Base-by-base conservation (phyloP, 768 basidiomycete genomes). In the Macrolepiota fuliginosa region DNA sequence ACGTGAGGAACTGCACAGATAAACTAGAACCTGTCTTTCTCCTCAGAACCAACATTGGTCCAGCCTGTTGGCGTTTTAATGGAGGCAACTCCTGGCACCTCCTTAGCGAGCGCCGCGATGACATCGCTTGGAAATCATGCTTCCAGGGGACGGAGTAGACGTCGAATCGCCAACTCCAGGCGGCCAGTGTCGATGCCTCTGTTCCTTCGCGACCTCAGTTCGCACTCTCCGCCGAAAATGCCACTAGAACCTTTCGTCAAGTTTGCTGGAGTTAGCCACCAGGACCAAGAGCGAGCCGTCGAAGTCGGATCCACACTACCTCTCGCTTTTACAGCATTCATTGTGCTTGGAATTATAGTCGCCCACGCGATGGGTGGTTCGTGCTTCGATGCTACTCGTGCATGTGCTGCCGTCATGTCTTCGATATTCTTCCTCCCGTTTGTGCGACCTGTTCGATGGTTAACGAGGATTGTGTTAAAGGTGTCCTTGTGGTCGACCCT, bases 351-450 rank as follows among this genome's bases (percentile, higher is more conserved):
- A 17, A 51, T 40, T n/a, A 7, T 52, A 3, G 25, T 36, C 9
- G 5, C 42, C 6, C n/a, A 59, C 17, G 24, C 36, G 10, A n/a
- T 50, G 15, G 35, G 25, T 27, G 17, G 10, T 25, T 37, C 50
- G 15, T 51, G 22, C 29, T 59, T 59, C 12, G 37, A 42, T 37
- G 24, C 24, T 25, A 59, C 58, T 27, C 58, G 58, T 3, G 36
- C 47, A 29, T 25, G 12, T 19, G 19, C 52, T 12, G 35, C 51
- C 9, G 29, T 59, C 1, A 29, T 45, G 3, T 27, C 50, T 17
- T 53, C 58, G 4, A 39, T 59, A 17, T 27, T 39, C 22, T 59
- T 59, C 29, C 58, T 59, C 4, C 50, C 58, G 2, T 53, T 59
- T 17, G 58, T 53, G 0, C 50, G 39, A 29, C 58, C 58, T n/a